These are phyloP conservation scores for Scheffersomyces parashehatae DNA, from an alignment of 1,139 yeast genomes.

Conservation along the genomic window DNA sequence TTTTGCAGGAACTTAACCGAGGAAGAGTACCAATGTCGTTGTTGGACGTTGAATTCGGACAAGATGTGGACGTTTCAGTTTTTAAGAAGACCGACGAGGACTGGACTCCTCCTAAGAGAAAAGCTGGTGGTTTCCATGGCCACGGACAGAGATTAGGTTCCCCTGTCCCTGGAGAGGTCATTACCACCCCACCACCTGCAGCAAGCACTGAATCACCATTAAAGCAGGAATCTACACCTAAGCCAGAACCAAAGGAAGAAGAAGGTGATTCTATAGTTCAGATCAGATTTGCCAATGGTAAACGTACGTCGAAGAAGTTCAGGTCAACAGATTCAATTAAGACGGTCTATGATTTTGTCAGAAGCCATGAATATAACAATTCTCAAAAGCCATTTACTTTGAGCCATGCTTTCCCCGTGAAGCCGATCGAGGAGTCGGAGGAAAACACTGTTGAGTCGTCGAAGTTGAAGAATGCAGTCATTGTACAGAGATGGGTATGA, in stretches of 20 bases:
- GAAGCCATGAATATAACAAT: constrained; percentile 40
- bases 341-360: constrained; percentile 68
- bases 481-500: constrained; percentile 76
- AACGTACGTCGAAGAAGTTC: constrained; percentile 64
- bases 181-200: constrained; percentile 18
- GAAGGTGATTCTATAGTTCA: constrained; percentile 78
- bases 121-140: constrained; percentile 73
- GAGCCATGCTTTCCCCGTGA: constrained; percentile 83
- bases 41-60: constrained; percentile 82
- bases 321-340: constrained; percentile 67
- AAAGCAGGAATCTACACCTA: constrained; percentile 14
- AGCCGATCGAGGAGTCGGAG: constrained; percentile 59
- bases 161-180: constrained; percentile 73
- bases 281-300: constrained; percentile 83
- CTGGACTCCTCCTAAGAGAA: constrained; percentile 69
- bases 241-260: constrained; percentile 28
- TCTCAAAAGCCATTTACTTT: constrained; percentile 58
- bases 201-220: constrained; percentile 15
- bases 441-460: constrained; percentile 67
- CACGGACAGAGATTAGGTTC: constrained; percentile 88
- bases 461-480: constrained; percentile 79
- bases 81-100: constrained; percentile 79
- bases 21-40: constrained; percentile 93
- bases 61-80: constrained; percentile 95
- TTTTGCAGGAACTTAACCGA: constrained; percentile 75